Evolutionary conservation across 139 green algal genomes (phyloP).

Genomic region (Closterium sp.): DNA sequence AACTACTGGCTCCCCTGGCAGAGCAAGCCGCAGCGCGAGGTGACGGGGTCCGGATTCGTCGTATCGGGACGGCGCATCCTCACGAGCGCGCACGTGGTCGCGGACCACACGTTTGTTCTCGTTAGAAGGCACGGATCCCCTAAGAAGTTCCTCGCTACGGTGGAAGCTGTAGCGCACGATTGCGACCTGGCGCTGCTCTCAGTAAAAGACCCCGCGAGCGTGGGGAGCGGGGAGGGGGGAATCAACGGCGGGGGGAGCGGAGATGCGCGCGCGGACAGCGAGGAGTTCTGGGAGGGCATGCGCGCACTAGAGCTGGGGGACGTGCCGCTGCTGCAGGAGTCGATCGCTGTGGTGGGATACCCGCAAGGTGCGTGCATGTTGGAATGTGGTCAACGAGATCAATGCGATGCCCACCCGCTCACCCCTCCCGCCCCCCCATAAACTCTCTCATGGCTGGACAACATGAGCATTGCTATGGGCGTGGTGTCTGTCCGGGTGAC

Average conservation of each 20-base stretch:
- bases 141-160: conserved; percentile 53
- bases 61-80: conserved; percentile 67
- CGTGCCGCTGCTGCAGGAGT: conserved; percentile 69
- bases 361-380: conserved; percentile 34
- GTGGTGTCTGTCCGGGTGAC: not conserved
- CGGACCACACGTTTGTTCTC: conserved; percentile 69
- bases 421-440: too few relatives aligned
- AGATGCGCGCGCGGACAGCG: conserved; percentile 59
- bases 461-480: not conserved
- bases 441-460: too few relatives aligned
- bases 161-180: conserved; percentile 71
- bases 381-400: too few relatives aligned
- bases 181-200: conserved; percentile 44
- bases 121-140: conserved; percentile 67
- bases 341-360: conserved; percentile 45
- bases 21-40: conserved; percentile 69
- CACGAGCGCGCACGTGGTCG: conserved; percentile 77
- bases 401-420: too few relatives aligned
- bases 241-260: not conserved
- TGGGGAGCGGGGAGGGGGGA: not conserved
- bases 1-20: conserved; percentile 76
- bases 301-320: conserved; percentile 68
- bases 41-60: conserved; percentile 63
- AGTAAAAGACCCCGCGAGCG: not conserved
- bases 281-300: conserved; percentile 76